phyloP scores from a whole-genome alignment of 371 early-diverging fungal genomes.

The Mortierella sp. region DNA sequence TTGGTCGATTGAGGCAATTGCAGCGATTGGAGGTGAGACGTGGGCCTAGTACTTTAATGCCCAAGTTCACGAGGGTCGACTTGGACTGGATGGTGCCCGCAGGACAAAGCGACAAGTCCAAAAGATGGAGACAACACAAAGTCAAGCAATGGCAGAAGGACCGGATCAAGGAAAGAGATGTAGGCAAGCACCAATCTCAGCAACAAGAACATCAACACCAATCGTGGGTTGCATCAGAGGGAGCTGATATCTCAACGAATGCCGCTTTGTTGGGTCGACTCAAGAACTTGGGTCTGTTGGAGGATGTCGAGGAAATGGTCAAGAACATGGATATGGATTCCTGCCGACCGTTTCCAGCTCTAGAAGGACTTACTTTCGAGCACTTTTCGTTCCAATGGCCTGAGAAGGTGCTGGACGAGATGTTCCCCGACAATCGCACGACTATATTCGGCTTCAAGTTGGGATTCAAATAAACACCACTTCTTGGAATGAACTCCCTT shows the following conservation, averaged over 20 bases:
- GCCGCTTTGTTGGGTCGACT: neutral
- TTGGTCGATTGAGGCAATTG: neutral
- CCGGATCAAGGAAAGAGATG: neutral
- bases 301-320: neutral
- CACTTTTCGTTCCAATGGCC: neutral
- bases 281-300: neutral
- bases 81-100: neutral
- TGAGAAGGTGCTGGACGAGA: neutral
- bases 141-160: neutral
- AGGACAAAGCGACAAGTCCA: neutral
- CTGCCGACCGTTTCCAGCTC: neutral
- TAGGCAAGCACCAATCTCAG: neutral
- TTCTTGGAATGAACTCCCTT: no score
- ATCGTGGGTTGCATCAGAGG: no score
- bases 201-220: neutral
- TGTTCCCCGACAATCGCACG: neutral
- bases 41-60: no score
- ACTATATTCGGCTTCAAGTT: no score
- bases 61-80: neutral
- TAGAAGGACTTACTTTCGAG: neutral
- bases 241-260: neutral
- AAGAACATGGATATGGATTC: neutral
- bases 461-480: no score
- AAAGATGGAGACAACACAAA: neutral
- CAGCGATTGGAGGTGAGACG: neutral